phyloP scores from a whole-genome alignment of 345 rosid species.

The Garcia nutans region DNA sequence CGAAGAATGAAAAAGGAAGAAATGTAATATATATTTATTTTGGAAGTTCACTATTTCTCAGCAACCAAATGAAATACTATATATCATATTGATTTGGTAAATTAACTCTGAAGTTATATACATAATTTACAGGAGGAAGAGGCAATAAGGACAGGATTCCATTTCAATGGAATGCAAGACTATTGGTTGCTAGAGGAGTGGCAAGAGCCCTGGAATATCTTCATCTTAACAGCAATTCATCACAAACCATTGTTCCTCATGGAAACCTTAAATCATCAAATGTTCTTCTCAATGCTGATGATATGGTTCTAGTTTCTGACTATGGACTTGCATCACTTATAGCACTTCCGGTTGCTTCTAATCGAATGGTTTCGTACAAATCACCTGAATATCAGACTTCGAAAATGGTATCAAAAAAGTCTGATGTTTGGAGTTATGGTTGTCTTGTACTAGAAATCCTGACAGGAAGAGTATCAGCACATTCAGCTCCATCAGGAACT shows the following conservation, averaged over 20 bases:
- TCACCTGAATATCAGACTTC: slow-evolving; percentile 46
- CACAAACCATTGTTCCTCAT: slow-evolving; percentile 34
- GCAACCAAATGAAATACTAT: too few species aligned
- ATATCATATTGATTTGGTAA: too few species aligned
- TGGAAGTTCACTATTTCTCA: too few species aligned
- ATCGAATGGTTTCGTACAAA: slow-evolving; percentile 39
- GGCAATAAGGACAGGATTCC: slow-evolving; percentile 38
- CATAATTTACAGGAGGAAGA: slow-evolving; percentile 33
- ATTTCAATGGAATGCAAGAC: slow-evolving; percentile 48
- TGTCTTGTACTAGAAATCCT: slow-evolving; percentile 48
- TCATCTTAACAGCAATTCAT: slow-evolving; percentile 30
- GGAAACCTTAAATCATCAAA: slow-evolving; percentile 63
- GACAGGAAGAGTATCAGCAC: slow-evolving; percentile 37
- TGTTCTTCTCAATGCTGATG: slow-evolving; percentile 45
- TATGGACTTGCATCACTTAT: slow-evolving; percentile 43
- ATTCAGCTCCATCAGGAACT: slow-evolving; percentile 48
- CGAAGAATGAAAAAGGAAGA: too few species aligned
- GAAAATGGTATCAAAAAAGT: slow-evolving; percentile 36
- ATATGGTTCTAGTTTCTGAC: slow-evolving; percentile 44
- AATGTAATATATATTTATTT: too few species aligned
- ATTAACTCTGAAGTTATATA: background rate
- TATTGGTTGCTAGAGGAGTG: slow-evolving; percentile 44
- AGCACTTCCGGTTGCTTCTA: slow-evolving; percentile 43
- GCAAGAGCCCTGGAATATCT: slow-evolving; percentile 52
- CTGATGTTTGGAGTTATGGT: slow-evolving; percentile 63